Conservation (phyloP, 768 basidiomycete genomes). For the Phaeotremella skinneri region DNA sequence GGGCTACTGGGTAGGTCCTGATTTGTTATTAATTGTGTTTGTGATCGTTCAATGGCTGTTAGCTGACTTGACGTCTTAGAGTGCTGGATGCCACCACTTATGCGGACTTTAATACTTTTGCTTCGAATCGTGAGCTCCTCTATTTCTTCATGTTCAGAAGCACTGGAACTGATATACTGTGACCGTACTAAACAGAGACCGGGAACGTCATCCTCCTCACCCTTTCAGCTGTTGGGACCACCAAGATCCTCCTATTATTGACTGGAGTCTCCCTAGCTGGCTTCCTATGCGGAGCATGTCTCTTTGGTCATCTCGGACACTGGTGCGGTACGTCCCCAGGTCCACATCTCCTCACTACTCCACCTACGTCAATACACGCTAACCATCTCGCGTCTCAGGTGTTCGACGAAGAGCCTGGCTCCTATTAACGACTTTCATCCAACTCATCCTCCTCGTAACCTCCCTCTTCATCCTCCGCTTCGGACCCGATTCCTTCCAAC, state of each 20-base stretch:
- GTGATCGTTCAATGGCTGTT: neutral
- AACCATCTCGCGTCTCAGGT: constrained; percentile 12
- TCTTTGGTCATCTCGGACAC: constrained; percentile 42
- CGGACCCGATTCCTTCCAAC: constrained; percentile 11
- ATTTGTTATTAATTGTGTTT: too few relatives aligned
- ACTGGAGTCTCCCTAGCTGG: constrained; percentile 37
- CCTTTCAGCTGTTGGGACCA: constrained; percentile 28
- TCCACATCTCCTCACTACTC: neutral
- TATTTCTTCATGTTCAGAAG: neutral
- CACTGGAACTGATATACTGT: neutral
- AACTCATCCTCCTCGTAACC: constrained; percentile 27
- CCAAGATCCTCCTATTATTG: constrained; percentile 18
- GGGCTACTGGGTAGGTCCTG: constrained; percentile 38
- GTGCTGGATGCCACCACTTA: constrained; percentile 42
- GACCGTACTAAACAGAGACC: constrained; percentile 21
- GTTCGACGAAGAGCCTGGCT: constrained; percentile 38
- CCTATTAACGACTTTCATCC: constrained; percentile 21
- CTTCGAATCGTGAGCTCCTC: constrained; percentile 36
- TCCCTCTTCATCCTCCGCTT: constrained; percentile 30
- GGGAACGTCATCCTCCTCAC: constrained; percentile 44
- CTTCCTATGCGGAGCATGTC: constrained; percentile 30
- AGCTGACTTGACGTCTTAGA: neutral
- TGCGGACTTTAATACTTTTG: constrained; percentile 42
- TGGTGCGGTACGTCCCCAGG: constrained; percentile 24
- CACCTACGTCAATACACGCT: neutral